Evolutionary conservation across 1,284 basidiomycete species (phyloP).

Genomic region (Porogramme epimiltina): DNA sequence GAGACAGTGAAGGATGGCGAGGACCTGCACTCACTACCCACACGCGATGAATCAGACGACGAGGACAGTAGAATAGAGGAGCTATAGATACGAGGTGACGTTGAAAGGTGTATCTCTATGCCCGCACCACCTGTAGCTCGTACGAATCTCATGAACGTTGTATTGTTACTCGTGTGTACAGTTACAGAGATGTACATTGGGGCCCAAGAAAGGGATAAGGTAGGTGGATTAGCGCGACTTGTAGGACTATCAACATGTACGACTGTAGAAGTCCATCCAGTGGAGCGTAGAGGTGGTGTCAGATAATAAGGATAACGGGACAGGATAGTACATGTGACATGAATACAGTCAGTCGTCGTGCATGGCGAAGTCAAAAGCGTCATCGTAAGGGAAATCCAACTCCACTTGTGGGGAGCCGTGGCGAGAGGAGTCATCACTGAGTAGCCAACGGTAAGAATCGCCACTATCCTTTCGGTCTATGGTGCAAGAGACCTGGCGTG

Average conservation of each 20-base stretch:
- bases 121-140: conserved; percentile 9
- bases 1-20: conserved; percentile 42
- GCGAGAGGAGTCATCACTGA: background rate
- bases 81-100: conserved; percentile 7
- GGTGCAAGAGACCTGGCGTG: background rate
- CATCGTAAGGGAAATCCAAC: too few relatives aligned
- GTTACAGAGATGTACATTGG: background rate
- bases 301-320: background rate
- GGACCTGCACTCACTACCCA: conserved; percentile 18
- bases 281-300: background rate
- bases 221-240: background rate
- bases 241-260: background rate
- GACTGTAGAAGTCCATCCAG: background rate
- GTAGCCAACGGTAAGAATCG: conserved; percentile 2
- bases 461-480: background rate
- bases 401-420: background rate
- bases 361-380: background rate
- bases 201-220: too few relatives aligned
- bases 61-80: conserved; percentile 54
- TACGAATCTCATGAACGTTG: conserved; percentile 7
- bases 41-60: conserved; percentile 37
- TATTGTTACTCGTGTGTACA: background rate
- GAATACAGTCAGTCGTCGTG: background rate
- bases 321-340: background rate
- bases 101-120: conserved; percentile 9